phyloP scores from a whole-genome alignment of 202 grass and related monocot species.

The Zoysia matrella region DNA sequence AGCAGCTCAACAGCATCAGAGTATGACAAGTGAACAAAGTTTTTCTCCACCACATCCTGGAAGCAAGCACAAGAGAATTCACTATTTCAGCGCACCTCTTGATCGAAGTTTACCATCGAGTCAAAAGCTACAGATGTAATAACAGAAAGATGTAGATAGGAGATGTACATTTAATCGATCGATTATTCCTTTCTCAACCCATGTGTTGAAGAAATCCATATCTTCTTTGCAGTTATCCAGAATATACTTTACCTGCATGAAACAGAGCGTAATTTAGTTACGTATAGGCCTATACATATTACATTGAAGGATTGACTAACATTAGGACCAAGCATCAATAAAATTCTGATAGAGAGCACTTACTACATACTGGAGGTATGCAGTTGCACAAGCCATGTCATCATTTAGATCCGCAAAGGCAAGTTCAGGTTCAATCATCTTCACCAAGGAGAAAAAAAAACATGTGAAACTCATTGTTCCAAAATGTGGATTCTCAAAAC shows the following conservation, averaged over 20 bases:
- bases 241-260: slow-evolving; percentile 88
- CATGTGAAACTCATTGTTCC: slow-evolving; percentile 43
- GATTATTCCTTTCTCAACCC: slow-evolving; percentile 97
- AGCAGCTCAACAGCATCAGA: slow-evolving; percentile 91
- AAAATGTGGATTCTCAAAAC: slow-evolving; percentile 30
- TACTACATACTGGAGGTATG: slow-evolving; percentile 99
- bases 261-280: slow-evolving; percentile 34
- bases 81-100: slow-evolving; percentile 36
- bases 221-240: slow-evolving; percentile 97
- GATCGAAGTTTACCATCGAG: slow-evolving; percentile 1
- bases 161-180: slow-evolving; percentile 78
- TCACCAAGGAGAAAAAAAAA: slow-evolving; percentile 44
- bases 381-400: slow-evolving; percentile 99
- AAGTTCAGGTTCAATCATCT: slow-evolving; percentile 99
- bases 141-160: slow-evolving; percentile 44
- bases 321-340: slow-evolving; percentile 35
- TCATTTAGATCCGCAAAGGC: slow-evolving; percentile 98
- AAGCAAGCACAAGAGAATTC: slow-evolving; percentile 39
- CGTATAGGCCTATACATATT: background rate
- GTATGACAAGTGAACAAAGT: slow-evolving; percentile 91
- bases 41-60: slow-evolving; percentile 90
- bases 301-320: slow-evolving; percentile 10
- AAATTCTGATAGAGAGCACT: slow-evolving; percentile 57
- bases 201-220: slow-evolving; percentile 97
- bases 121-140: slow-evolving; percentile 33